These are phyloP conservation scores for Ilex asprella DNA, from an alignment of 257 asterid species.

Conservation along the genomic window DNA sequence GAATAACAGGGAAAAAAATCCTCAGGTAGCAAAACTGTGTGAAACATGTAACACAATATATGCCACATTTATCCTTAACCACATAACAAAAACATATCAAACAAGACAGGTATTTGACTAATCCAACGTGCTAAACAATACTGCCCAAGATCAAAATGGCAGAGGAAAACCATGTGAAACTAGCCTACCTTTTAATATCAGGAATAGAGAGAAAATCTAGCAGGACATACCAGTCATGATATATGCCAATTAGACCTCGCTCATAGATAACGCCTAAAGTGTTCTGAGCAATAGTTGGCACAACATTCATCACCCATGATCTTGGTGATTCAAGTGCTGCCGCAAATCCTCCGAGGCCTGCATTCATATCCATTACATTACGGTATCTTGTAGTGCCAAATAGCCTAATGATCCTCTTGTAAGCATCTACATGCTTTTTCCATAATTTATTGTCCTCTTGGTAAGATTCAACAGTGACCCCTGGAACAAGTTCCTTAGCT, in stretches of 20 bases:
- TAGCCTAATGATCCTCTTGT: constrained; percentile 48
- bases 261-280: constrained; percentile 69
- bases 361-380: constrained; percentile 94
- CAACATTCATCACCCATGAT: constrained; percentile 90
- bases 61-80: neutral
- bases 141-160: constrained; percentile 34
- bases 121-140: neutral
- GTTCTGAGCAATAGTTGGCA: constrained; percentile 64
- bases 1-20: too few relatives aligned
- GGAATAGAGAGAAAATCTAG: neutral
- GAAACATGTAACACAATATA: neutral
- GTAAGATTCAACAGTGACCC: constrained; percentile 52
- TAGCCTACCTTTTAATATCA: neutral
- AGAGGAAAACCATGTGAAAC: constrained; percentile 11
- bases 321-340: constrained; percentile 76
- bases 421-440: constrained; percentile 57
- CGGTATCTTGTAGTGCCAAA: constrained; percentile 70
- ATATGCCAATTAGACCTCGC: constrained; percentile 86
- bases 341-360: constrained; percentile 88
- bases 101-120: neutral
- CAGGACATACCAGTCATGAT: constrained; percentile 78
- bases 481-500: constrained; percentile 54
- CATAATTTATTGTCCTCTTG: constrained; percentile 64
- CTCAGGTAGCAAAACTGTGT: neutral
- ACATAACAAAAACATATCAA: too few relatives aligned